Percentiles rank a stretch among this genome's conserved stretches.
Conservation (phyloP, 75 land plant species). For the Pseudotsuga menziesii region DNA sequence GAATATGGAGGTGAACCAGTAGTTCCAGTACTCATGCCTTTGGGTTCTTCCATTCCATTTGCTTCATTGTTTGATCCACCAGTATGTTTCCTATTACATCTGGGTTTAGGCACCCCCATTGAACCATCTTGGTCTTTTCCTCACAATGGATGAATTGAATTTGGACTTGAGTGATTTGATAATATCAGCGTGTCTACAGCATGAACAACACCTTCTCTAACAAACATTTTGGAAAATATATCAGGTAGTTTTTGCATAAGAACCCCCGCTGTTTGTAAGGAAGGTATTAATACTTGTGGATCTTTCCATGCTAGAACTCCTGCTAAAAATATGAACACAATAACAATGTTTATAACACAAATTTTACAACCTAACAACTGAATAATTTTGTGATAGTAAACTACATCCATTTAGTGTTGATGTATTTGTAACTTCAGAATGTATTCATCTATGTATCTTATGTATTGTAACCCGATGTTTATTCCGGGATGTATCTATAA, state of each 20-base stretch:
- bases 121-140: background rate
- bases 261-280: constrained; percentile 47
- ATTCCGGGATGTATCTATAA: too few relatives aligned
- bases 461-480: too few relatives aligned
- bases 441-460: too few relatives aligned
- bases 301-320: constrained; percentile 52
- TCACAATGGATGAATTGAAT: background rate
- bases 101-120: background rate
- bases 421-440: constrained; percentile 1
- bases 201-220: constrained; percentile 69
- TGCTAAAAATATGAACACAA: constrained; percentile 50
- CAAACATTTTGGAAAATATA: constrained; percentile 35
- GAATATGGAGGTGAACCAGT: background rate
- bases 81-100: background rate
- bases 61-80: background rate
- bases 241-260: constrained; percentile 58
- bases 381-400: background rate
- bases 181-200: constrained; percentile 40
- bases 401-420: background rate
- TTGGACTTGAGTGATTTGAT: constrained; percentile 14
- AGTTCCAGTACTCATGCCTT: background rate
- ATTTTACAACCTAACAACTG: background rate
- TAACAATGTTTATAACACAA: background rate
- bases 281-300: constrained; percentile 38
- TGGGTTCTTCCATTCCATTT: background rate